Conservation (phyloP, 2,329 filamentous ascomycete genomes). For the Exophiala oligosperma region DNA sequence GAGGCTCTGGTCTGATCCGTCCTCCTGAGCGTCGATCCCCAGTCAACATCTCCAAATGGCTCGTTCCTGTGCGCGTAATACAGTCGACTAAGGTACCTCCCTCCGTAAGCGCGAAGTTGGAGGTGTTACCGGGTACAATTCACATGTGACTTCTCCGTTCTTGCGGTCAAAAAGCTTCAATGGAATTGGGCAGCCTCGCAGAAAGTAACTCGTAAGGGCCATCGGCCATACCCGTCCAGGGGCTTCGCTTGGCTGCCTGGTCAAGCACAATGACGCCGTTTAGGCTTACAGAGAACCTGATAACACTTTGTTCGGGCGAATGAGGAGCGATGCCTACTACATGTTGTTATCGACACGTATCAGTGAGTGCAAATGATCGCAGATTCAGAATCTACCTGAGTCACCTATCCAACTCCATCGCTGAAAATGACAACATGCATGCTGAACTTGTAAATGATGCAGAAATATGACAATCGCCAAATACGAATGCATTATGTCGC, state of each 20-base stretch:
- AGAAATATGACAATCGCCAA: background rate
- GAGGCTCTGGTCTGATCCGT: too few relatives aligned
- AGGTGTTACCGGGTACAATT: too few relatives aligned
- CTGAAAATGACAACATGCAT: background rate
- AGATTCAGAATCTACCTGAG: background rate
- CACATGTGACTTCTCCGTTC: too few relatives aligned
- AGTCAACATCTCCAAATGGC: too few relatives aligned
- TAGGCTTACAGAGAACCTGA: background rate
- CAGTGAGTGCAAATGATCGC: background rate
- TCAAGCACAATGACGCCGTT: background rate
- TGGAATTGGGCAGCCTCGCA: too few relatives aligned
- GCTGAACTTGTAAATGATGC: background rate
- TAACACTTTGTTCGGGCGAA: background rate
- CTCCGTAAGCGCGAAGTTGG: too few relatives aligned
- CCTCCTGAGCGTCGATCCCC: too few relatives aligned
- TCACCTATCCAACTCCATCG: slow-evolving; percentile 5
- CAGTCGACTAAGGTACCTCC: too few relatives aligned
- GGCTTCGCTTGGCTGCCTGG: background rate
- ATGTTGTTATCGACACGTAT: background rate
- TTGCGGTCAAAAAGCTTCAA: too few relatives aligned
- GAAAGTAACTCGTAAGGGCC: too few relatives aligned
- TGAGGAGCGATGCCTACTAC: background rate
- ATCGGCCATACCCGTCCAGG: background rate
- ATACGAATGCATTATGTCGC: background rate
- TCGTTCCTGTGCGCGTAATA: too few relatives aligned